These are phyloP conservation scores for Podila clonocystis DNA, from an alignment of 192 early-diverging fungal genomes.

Conservation along the genomic window DNA sequence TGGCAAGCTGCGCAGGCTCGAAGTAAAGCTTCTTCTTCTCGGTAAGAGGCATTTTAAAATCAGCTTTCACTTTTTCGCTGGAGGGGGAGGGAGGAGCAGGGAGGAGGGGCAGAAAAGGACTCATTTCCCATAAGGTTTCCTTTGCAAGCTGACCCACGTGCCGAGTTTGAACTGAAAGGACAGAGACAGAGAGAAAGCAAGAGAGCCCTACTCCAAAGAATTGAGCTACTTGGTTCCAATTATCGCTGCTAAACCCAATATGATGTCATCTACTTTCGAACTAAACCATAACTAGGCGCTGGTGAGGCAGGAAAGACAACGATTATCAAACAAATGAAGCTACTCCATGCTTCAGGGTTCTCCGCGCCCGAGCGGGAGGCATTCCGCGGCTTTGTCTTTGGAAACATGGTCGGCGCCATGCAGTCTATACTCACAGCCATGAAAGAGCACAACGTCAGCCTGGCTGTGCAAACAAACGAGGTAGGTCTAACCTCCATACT, in stretches of 20 bases:
- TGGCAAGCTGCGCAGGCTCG: constrained; percentile 28
- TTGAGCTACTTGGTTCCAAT: no score
- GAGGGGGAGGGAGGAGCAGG: no score
- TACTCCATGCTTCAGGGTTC: constrained; percentile 66
- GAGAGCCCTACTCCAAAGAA: no score
- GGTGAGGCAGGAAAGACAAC: constrained; percentile 70
- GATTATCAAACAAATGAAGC: constrained; percentile 68
- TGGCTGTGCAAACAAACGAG: constrained; percentile 19
- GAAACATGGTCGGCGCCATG: constrained; percentile 60
- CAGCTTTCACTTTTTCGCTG: background rate
- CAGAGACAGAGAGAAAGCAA: no score
- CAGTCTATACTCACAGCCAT: constrained; percentile 61
- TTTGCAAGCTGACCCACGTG: no score
- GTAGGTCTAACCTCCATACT: background rate
- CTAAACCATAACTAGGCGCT: constrained; percentile 48
- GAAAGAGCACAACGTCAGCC: constrained; percentile 13
- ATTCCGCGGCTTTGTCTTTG: constrained; percentile 56
- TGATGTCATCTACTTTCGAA: background rate
- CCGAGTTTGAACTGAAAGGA: no score
- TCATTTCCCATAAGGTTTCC: no score
- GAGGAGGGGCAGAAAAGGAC: no score
- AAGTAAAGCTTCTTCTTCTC: constrained; percentile 50
- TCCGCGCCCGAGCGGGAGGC: constrained; percentile 51
- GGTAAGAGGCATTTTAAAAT: constrained; percentile 10
- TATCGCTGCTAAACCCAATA: background rate